These are phyloP conservation scores for Cordyceps tenuipes DNA, from an alignment of 2,329 filamentous ascomycete species.

Conservation along the genomic window DNA sequence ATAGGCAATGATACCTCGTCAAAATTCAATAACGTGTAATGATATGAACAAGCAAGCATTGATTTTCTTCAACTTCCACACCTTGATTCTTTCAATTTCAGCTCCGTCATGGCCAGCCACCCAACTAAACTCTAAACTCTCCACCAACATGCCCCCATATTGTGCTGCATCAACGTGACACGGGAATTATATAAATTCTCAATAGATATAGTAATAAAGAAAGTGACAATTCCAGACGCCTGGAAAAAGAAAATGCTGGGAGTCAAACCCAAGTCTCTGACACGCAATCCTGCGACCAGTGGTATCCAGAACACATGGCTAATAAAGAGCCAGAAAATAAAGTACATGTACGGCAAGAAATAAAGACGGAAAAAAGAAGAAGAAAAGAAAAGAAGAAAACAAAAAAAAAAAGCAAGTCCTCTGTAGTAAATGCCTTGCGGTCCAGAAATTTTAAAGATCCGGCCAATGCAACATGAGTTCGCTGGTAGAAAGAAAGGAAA, in stretches of 20 bases:
- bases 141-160: no score
- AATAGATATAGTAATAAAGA: not conserved
- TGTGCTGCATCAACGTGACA: not conserved
- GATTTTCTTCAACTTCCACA: not conserved
- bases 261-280: not conserved
- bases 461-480: not conserved
- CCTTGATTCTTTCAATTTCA: not conserved
- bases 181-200: not conserved
- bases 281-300: slow-evolving; percentile 11
- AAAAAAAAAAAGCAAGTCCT: not conserved
- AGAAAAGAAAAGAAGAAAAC: slow-evolving; percentile 1
- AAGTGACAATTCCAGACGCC: not conserved
- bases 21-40: not conserved
- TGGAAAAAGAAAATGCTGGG: not conserved
- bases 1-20: not conserved
- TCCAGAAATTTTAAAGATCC: not conserved
- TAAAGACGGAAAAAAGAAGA: slow-evolving; percentile 7
- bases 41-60: not conserved
- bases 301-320: slow-evolving; percentile 31
- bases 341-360: slow-evolving; percentile 9
- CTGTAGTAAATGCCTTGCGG: not conserved
- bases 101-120: not conserved
- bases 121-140: no score
- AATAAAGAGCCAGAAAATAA: slow-evolving; percentile 14
- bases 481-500: not conserved